Base-by-base conservation (phyloP, 345 rosid species). In the Kernera saxatilis region DNA sequence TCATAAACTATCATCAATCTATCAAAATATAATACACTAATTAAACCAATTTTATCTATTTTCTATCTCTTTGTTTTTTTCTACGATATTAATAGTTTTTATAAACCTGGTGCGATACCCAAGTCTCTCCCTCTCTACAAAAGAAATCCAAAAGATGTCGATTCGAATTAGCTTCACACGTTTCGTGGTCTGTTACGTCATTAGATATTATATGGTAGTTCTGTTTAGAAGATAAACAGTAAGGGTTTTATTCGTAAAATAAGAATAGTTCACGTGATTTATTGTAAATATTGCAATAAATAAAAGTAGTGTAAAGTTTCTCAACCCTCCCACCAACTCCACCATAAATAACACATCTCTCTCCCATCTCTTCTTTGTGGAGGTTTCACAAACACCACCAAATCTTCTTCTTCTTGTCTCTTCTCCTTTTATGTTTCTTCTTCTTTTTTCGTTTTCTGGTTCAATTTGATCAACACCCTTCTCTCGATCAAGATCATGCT, bases 271-370 rank as follows among this genome's bases (percentile, higher is more conserved):
- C 27, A 66, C 45, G 45, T 29, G 53, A 19, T 0, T 27, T 39
- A 48, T 39, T 66, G 77, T 57, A 73, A 65, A 59, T 51, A 17
- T 41, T 17, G 30, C 46, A 60, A 61, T 40, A 69, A 62, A 48
- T 54, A 45, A 67, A 67, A 32, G 48, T 27, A 45, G 43, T 33
- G 70, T 36, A 53, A 69, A 63, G 65, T 37, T 76, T 63, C 69
- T 35, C 73, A 51, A 69, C 71, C 23, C 72, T 44, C 71, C 73
- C 52, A 85, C 78, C 85, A 65, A 73, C 84, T 82, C 87, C 84
- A 80, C 61, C 74, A 78, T 82, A 76, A 76, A 76, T 76, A 70
- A 69, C 75, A 63, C 65, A 63, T 76, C 67, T 76, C 55, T 70
- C 71, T 23, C 71, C 74, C 68, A 67, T 58, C 59, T 67, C 40